Conservation (phyloP, 2,329 filamentous ascomycete genomes). For the Epichloe sp. region DNA sequence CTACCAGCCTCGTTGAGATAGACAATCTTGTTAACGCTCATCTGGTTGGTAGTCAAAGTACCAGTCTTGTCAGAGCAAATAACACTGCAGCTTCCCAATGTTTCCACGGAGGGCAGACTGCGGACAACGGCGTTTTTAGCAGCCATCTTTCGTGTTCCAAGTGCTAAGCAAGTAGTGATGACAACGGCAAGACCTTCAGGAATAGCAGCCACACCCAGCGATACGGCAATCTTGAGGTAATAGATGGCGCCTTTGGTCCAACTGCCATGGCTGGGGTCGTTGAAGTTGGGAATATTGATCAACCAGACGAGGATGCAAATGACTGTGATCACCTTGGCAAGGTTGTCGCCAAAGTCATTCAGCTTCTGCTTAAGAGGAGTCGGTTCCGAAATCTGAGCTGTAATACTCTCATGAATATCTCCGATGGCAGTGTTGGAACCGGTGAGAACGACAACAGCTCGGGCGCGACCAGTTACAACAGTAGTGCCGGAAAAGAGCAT, state of each 20-base stretch:
- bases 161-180: slow-evolving; percentile 93
- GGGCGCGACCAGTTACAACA: slow-evolving; percentile 86
- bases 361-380: slow-evolving; percentile 97
- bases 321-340: slow-evolving; percentile 95
- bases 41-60: slow-evolving; percentile 95
- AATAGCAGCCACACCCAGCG: slow-evolving; percentile 92
- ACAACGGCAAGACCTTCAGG: slow-evolving; percentile 95
- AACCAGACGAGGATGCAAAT: slow-evolving; percentile 96
- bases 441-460: slow-evolving; percentile 79
- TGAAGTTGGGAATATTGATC: slow-evolving; percentile 97
- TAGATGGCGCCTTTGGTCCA: slow-evolving; percentile 98
- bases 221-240: slow-evolving; percentile 98
- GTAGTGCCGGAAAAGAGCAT: slow-evolving; percentile 98
- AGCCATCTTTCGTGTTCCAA: slow-evolving; percentile 97
- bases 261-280: slow-evolving; percentile 79
- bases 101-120: slow-evolving; percentile 93
- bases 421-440: slow-evolving; percentile 88
- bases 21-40: slow-evolving; percentile 92
- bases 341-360: slow-evolving; percentile 89
- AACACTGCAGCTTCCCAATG: slow-evolving; percentile 94
- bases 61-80: slow-evolving; percentile 99
- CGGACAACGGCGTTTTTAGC: slow-evolving; percentile 96
- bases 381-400: slow-evolving; percentile 91
- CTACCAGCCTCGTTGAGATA: slow-evolving; percentile 63
- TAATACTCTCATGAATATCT: slow-evolving; percentile 98